Conservation (phyloP, 2,329 filamentous ascomycete genomes). For the Ampelomyces quisqualis region DNA sequence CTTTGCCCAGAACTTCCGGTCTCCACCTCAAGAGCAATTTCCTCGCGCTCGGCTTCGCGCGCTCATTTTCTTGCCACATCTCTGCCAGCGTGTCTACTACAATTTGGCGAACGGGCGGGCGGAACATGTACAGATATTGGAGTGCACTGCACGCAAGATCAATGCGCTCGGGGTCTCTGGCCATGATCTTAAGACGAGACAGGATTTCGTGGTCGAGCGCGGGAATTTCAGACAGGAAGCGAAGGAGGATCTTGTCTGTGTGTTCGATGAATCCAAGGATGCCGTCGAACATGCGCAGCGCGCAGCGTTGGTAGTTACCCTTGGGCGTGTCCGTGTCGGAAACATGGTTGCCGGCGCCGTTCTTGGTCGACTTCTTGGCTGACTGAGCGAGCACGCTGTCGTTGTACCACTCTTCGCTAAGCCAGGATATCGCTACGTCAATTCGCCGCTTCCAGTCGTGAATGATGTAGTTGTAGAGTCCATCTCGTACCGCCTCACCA, state of each 20-base stretch:
- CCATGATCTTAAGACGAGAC: slow-evolving; percentile 65
- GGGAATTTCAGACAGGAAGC: slow-evolving; percentile 89
- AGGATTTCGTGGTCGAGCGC: slow-evolving; percentile 72
- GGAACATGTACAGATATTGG: slow-evolving; percentile 51
- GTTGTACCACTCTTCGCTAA: slow-evolving; percentile 98
- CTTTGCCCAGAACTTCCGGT: slow-evolving; percentile 48
- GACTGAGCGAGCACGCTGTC: slow-evolving; percentile 62
- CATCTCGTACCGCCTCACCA: slow-evolving; percentile 72
- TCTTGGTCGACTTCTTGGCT: slow-evolving; percentile 21
- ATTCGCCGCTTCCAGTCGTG: slow-evolving; percentile 90
- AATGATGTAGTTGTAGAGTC: slow-evolving; percentile 80
- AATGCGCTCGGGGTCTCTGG: slow-evolving; percentile 64
- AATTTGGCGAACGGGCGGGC: slow-evolving; percentile 59
- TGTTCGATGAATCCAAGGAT: slow-evolving; percentile 89
- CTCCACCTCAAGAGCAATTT: slow-evolving; percentile 59
- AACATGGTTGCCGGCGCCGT: slow-evolving; percentile 45
- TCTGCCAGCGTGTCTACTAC: slow-evolving; percentile 60
- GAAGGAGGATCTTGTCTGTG: slow-evolving; percentile 84
- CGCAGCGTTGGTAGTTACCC: slow-evolving; percentile 75
- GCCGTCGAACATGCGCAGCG: slow-evolving; percentile 78
- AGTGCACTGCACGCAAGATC: slow-evolving; percentile 37
- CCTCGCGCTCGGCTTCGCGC: slow-evolving; percentile 50
- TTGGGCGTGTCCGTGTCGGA: slow-evolving; percentile 20
- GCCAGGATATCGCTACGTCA: slow-evolving; percentile 87
- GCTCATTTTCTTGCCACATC: slow-evolving; percentile 54